Conservation (phyloP, 1,284 basidiomycete species). For the Thelephora terrestris region DNA sequence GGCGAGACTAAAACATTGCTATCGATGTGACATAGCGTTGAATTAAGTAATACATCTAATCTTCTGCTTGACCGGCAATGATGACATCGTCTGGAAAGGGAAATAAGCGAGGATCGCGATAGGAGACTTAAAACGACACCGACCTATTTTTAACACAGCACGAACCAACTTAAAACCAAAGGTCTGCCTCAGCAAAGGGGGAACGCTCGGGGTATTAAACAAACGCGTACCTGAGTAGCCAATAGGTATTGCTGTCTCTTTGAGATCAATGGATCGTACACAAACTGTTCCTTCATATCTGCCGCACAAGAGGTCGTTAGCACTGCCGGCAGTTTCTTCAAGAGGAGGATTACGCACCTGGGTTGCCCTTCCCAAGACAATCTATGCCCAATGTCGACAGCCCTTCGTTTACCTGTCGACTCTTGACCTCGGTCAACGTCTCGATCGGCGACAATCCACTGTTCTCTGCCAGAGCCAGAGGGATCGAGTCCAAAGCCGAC, state of each 20-base stretch:
- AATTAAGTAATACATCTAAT: constrained; percentile 26
- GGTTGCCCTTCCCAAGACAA: constrained; percentile 79
- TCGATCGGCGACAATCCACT: constrained; percentile 95
- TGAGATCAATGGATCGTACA: constrained; percentile 94
- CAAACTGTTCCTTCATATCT: constrained; percentile 98
- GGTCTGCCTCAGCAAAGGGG: constrained; percentile 6
- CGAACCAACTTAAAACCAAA: constrained; percentile 42
- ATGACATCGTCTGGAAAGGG: constrained; percentile 50
- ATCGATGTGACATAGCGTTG: too few relatives aligned
- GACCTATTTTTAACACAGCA: constrained; percentile 68
- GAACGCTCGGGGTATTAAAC: neutral
- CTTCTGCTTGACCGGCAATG: constrained; percentile 47
- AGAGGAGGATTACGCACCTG: constrained; percentile 44
- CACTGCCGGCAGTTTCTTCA: neutral
- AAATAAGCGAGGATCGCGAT: constrained; percentile 6
- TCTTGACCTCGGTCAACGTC: constrained; percentile 91
- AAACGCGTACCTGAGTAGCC: constrained; percentile 78
- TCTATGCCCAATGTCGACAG: constrained; percentile 89
- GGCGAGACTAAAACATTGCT: too few relatives aligned
- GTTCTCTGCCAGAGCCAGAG: constrained; percentile 95
- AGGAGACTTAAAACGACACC: constrained; percentile 14
- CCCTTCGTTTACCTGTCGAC: constrained; percentile 82
- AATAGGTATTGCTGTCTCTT: constrained; percentile 96
- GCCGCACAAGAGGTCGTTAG: constrained; percentile 6
- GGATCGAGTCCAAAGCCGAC: constrained; percentile 86